Evolutionary conservation across 495 filamentous ascomycete species (phyloP).

Genomic region (Elasticomyces elasticus): DNA sequence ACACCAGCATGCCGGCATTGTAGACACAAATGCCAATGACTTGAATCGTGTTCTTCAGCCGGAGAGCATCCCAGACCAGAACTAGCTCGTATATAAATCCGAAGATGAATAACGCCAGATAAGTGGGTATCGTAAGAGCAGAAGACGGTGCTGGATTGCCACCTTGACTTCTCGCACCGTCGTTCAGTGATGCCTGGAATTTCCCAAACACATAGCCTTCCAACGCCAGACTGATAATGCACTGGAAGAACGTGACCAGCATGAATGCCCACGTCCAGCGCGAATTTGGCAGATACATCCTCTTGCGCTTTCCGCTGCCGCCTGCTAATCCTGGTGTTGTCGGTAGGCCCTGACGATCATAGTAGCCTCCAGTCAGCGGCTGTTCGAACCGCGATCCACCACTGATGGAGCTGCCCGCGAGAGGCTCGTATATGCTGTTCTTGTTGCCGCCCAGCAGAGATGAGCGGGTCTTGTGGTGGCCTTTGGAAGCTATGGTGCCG

Average conservation of each 20-base stretch:
- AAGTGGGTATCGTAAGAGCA: conserved; percentile 70
- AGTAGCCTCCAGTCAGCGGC: conserved; percentile 9
- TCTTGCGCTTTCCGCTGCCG: neutral
- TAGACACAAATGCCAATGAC: conserved; percentile 89
- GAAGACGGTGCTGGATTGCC: conserved; percentile 25
- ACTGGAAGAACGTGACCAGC: conserved; percentile 62
- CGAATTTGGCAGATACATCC: conserved; percentile 63
- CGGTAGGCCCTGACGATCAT: conserved; percentile 15
- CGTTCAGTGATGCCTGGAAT: conserved; percentile 48
- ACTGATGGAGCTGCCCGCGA: conserved; percentile 5
- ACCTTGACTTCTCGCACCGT: conserved; percentile 5
- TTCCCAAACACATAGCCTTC: conserved; percentile 74
- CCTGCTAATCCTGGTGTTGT: neutral
- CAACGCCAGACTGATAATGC: conserved; percentile 64
- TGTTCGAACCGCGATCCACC: neutral
- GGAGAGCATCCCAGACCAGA: conserved; percentile 83
- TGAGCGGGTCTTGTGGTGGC: conserved; percentile 10
- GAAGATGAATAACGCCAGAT: conserved; percentile 93
- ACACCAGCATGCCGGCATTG: conserved; percentile 82
- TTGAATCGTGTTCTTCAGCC: conserved; percentile 96
- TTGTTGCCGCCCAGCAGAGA: conserved; percentile 12
- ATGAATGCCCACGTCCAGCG: conserved; percentile 85
- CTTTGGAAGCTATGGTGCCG: conserved; percentile 17
- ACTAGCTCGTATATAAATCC: conserved; percentile 86
- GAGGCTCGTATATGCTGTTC: conserved; percentile 13